Percentiles rank a stretch among this genome's conserved stretches.
Conservation (phyloP, 768 basidiomycete species). For the Psilocybe azurescens region DNA sequence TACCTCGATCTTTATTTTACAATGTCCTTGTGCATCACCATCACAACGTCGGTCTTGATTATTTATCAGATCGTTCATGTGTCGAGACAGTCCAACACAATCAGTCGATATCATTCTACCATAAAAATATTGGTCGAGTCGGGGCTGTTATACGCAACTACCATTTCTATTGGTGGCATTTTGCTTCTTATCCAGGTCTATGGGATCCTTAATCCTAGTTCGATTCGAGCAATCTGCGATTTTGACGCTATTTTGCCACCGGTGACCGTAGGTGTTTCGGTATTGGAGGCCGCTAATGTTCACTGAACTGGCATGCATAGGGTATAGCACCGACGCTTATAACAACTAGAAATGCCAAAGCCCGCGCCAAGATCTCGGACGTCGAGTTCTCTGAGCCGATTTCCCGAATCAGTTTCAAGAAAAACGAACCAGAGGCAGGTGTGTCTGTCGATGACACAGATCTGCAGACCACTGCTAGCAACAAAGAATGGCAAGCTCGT, state of each 20-base stretch:
- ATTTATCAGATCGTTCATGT: background rate
- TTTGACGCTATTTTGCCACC: background rate
- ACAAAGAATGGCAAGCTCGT: background rate
- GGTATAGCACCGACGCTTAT: constrained; percentile 2
- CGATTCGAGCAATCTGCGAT: background rate
- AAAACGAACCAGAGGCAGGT: background rate
- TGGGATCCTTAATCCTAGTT: background rate
- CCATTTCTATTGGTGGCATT: background rate
- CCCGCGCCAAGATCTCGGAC: background rate
- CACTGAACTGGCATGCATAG: background rate
- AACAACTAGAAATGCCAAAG: background rate
- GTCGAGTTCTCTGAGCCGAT: background rate
- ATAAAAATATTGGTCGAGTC: constrained; percentile 2
- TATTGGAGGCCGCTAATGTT: background rate
- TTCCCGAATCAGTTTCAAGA: background rate
- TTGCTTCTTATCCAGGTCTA: background rate
- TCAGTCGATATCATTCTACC: background rate
- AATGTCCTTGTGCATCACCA: background rate
- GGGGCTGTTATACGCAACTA: background rate
- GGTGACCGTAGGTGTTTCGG: background rate
- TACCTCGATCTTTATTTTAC: background rate
- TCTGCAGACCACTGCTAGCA: background rate
- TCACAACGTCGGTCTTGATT: background rate
- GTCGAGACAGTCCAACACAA: background rate
- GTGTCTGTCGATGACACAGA: background rate